Evolutionary conservation across 2,329 filamentous ascomycete species (phyloP), one percentile per base, ranked within the genome.

Genomic region (Claviceps paspali): DNA sequence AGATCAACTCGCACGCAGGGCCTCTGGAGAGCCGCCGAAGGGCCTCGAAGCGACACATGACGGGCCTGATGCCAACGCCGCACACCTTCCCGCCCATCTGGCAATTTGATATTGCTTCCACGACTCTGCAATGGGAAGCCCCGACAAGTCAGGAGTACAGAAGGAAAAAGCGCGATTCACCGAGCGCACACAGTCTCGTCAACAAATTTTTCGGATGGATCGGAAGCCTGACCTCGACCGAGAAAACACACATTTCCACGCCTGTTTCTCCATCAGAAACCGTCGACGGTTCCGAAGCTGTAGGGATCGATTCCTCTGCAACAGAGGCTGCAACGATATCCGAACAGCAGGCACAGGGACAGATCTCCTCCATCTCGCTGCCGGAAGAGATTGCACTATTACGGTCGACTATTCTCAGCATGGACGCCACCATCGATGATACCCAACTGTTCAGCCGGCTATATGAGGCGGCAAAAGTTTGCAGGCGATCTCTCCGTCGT

Each of bases 1-100:
- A 41, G 22, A 43, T 63, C 10, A 61, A 57, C 47, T 67, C 63
- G 19, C 57, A 64, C 6, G 65, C 67, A 0, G 71, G 70, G 0
- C 70, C 70, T 1, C 57, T 76, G 43, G 72, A 76, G 52, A 65
- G 61, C 47, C 63, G 67, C 22, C 67, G 66, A 22, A 62, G 70
- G 6, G 47, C 66, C 15, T 68, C 68, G 26, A 71, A 62, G 49
- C 63, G 71, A 38, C 64, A 62, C 36, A 70, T 75, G 61, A 68
- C 64, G 15, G 68, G 63, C 36, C 51, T 70, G 40, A 55, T 66
- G 38, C 59, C 64, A 19, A 49, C 57, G 7, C 50, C 61, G 17
- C 48, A 50, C 4, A 46, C 55, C 6, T 55, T 53, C 14, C 51
- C 59, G 12, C 58, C 63, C 2, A 49, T 57, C 6, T 74, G 69